Evolutionary conservation across 148 eudicot species (phyloP), one percentile per base, ranked within the genome.

Genomic region (Camellia japonica): DNA sequence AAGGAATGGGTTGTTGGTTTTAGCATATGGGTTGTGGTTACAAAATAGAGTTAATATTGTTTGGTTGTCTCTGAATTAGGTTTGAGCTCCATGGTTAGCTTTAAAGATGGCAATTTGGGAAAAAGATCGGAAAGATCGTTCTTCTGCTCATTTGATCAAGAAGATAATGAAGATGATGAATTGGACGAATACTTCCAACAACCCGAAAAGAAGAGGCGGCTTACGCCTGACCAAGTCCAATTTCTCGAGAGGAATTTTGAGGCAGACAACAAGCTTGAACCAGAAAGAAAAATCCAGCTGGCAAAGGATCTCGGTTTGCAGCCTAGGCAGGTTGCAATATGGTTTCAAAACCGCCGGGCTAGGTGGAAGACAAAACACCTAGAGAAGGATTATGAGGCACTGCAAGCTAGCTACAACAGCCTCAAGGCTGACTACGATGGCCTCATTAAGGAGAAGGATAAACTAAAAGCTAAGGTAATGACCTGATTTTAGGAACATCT

Each of bases 321-420:
- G 87, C 97, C 97, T 78, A 86, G 98, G 47, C 98, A 94, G 81
- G 90, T 94, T 77, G 97, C 97, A 8, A 90, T 94, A 38, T 94
- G 98, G 98, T 94, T 94, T 74, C 98, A 94, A 68, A 94, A 94
- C 68, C 91, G 98, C 14, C 80, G 98, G 76, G 98, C 98, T 16
- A 83, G 98, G 68, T 91, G 97, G 95, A 94, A 93, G 87, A 91
- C 88, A 38, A 93, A 90, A 30, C 38, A 30, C 38, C 38, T 30
- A 30, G 38, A 30, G 38, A 30, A 30, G 38, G 38, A 30, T 30
- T 94, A 85, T 47, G 92, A 91, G 56, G 82, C 67, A 55, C 68
- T 94, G 78, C 92, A 91, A 74, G 82, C 90, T 15, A 90, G 86
- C 79, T 94, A 77, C 77, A 74, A 89, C 75, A 81, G 63, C 80